Evolutionary conservation across 1,139 yeast genomes (phyloP).

Genomic region (Torulaspora globosa): DNA sequence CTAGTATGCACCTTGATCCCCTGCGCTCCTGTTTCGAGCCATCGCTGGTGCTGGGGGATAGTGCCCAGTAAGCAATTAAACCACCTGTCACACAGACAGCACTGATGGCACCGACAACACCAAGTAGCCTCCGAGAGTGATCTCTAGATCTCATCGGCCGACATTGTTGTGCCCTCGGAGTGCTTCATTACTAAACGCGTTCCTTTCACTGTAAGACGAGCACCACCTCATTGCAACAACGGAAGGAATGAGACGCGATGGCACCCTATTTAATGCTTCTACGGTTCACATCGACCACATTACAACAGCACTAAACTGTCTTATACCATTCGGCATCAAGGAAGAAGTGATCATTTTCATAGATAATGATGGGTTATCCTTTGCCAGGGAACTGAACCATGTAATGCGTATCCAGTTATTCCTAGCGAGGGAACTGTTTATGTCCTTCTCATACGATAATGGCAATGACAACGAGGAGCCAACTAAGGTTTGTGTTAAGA

Average conservation of each 20-base stretch:
- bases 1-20: conserved; percentile 18
- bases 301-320: conserved; percentile 35
- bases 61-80: conserved; percentile 1
- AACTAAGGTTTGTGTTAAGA: conserved; percentile 38
- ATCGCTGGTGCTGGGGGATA: background rate
- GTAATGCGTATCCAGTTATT: conserved; percentile 35
- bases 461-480: conserved; percentile 21
- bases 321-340: conserved; percentile 33
- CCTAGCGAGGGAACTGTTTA: conserved; percentile 35
- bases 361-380: conserved; percentile 40
- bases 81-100: conserved; percentile 7
- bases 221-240: too few species aligned
- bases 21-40: background rate
- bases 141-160: background rate
- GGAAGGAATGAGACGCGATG: conserved; percentile 5
- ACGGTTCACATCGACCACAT: conserved; percentile 37
- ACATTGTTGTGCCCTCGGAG: background rate
- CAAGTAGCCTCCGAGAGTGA: conserved; percentile 1
- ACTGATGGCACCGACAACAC: conserved; percentile 2
- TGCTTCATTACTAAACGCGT: background rate
- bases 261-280: conserved; percentile 31
- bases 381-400: conserved; percentile 39
- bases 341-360: conserved; percentile 37
- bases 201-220: background rate
- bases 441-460: conserved; percentile 29